phyloP scores from a whole-genome alignment of 805 yeast genomes.

The Metschnikowia vanudenii region DNA sequence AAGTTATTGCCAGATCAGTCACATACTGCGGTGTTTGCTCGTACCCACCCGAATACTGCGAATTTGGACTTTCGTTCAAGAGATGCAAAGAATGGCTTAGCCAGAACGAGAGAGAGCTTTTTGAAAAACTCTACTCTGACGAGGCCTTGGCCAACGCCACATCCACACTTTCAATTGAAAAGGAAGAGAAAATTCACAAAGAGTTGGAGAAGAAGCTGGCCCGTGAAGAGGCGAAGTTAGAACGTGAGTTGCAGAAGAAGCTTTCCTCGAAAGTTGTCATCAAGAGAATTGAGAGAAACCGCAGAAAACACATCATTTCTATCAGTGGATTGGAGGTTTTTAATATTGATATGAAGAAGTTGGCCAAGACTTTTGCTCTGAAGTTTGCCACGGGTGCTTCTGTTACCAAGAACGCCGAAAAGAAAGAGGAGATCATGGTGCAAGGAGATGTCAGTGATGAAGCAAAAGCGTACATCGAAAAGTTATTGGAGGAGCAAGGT shows the following conservation, averaged over 20 bases:
- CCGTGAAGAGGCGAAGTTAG: conserved; percentile 81
- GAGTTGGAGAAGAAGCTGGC: conserved; percentile 83
- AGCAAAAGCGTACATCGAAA: conserved; percentile 72
- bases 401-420: conserved; percentile 84
- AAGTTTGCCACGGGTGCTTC: conserved; percentile 96
- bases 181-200: conserved; percentile 77
- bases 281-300: conserved; percentile 86
- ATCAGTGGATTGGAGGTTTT: conserved; percentile 86
- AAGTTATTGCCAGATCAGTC: conserved; percentile 36
- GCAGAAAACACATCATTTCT: conserved; percentile 82
- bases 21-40: conserved; percentile 78
- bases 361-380: conserved; percentile 88
- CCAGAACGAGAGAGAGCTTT: conserved; percentile 57
- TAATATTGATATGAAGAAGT: conserved; percentile 83
- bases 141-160: conserved; percentile 56
- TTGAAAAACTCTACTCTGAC: conserved; percentile 56
- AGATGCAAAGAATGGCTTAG: conserved; percentile 84
- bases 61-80: conserved; percentile 77
- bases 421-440: conserved; percentile 85
- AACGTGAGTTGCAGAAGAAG: conserved; percentile 76
- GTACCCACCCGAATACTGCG: conserved; percentile 90
- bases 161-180: conserved; percentile 65
- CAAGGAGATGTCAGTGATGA: conserved; percentile 96
- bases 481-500: conserved; percentile 76
- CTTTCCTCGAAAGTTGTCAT: conserved; percentile 77